These are phyloP conservation scores for Rhododendron henanense DNA, from an alignment of 148 eudicot genomes.

Conservation along the genomic window DNA sequence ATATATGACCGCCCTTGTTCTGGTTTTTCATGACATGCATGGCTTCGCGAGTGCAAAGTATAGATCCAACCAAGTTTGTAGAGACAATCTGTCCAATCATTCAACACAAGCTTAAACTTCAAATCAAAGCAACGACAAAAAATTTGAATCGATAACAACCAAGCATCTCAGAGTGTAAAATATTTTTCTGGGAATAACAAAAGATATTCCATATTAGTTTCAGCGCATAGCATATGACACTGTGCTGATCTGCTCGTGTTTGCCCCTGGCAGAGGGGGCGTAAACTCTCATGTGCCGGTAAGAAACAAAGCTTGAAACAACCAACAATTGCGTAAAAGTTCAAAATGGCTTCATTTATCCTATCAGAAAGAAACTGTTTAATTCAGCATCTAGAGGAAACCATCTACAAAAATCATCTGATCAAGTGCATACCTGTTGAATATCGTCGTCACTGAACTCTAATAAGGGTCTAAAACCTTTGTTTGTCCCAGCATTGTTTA, in stretches of 20 bases:
- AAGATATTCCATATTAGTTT: neutral
- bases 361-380: neutral
- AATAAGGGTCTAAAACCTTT: conserved; percentile 98
- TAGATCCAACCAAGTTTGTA: conserved; percentile 94
- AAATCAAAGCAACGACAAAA: neutral
- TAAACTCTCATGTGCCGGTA: neutral
- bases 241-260: neutral
- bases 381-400: neutral
- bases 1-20: conserved; percentile 75
- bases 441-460: conserved; percentile 84
- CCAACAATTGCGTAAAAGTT: neutral
- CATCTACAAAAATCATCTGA: neutral
- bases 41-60: conserved; percentile 97
- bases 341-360: neutral
- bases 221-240: neutral
- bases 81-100: conserved; percentile 69
- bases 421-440: conserved; percentile 59
- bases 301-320: neutral
- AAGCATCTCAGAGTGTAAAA: neutral
- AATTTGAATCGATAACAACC: neutral
- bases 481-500: conserved; percentile 96
- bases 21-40: conserved; percentile 63
- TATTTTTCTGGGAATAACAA: neutral
- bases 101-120: neutral
- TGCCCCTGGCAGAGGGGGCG: neutral